A percentile compares a stretch with the other conserved stretches of the same genome.
These are phyloP conservation scores for Cladorrhinum sp. DNA, from an alignment of 2,329 filamentous ascomycete species.

Conservation along the genomic window DNA sequence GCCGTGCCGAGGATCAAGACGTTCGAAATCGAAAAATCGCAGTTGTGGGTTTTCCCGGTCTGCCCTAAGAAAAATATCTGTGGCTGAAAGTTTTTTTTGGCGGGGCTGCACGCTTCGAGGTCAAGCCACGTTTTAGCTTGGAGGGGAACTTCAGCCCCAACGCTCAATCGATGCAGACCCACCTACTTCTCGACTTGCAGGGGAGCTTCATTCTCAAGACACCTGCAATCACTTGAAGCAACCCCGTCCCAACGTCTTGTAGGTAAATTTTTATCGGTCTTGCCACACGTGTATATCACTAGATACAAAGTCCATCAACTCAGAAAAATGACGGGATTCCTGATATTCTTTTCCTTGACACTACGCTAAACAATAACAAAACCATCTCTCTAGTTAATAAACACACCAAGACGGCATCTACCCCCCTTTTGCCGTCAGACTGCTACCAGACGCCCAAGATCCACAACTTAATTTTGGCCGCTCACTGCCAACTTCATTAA, in stretches of 20 bases:
- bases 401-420: conserved; percentile 3
- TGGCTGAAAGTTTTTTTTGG: conserved; percentile 25
- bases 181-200: neutral
- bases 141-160: conserved; percentile 14
- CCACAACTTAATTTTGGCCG: conserved; percentile 51
- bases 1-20: conserved; percentile 30
- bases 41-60: conserved; percentile 30
- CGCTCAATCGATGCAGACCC: neutral
- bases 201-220: neutral
- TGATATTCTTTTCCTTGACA: conserved; percentile 21
- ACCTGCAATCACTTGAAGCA: too few relatives aligned
- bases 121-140: conserved; percentile 15
- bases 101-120: conserved; percentile 9
- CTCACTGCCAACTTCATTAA: conserved; percentile 87
- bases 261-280: too few relatives aligned
- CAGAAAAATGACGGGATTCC: conserved; percentile 15
- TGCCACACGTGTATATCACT: too few relatives aligned
- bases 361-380: conserved; percentile 26
- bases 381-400: conserved; percentile 18
- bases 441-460: conserved; percentile 1
- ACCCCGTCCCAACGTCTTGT: too few relatives aligned
- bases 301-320: neutral
- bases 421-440: neutral
- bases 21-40: conserved; percentile 27
- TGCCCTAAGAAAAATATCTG: conserved; percentile 30